Conservation (phyloP, 768 basidiomycete species). For the Galerina sulciceps region DNA sequence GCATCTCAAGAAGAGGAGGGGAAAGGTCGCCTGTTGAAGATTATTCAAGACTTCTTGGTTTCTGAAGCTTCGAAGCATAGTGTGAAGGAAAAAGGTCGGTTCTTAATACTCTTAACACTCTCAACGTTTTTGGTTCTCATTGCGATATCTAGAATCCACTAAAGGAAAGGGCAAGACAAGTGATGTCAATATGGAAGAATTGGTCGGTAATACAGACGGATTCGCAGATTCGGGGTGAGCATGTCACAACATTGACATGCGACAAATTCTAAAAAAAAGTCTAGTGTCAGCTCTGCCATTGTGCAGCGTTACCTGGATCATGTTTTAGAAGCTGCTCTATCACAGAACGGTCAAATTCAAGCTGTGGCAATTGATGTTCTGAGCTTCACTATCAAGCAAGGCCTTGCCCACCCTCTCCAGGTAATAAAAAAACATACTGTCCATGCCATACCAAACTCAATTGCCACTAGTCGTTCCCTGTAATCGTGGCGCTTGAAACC, state of each 20-base stretch:
- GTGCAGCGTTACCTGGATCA: conserved; percentile 89
- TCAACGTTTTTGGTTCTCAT: neutral
- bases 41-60: conserved; percentile 90
- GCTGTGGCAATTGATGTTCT: conserved; percentile 88
- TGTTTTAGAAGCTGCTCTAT: conserved; percentile 82
- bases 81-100: conserved; percentile 67
- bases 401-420: conserved; percentile 92
- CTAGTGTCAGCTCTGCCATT: conserved; percentile 90
- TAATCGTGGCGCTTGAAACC: conserved; percentile 93
- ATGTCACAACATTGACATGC: neutral
- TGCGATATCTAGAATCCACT: conserved; percentile 34
- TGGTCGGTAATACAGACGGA: conserved; percentile 93
- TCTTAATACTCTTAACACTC: neutral
- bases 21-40: conserved; percentile 75
- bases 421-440: conserved; percentile 38
- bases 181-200: conserved; percentile 86
- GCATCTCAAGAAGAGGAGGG: conserved; percentile 71
- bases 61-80: conserved; percentile 83
- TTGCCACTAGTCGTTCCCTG: conserved; percentile 75
- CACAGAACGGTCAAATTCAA: conserved; percentile 72
- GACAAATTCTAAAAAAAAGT: neutral
- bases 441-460: no score
- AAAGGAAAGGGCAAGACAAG: conserved; percentile 48
- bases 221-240: conserved; percentile 96
- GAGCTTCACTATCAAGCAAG: conserved; percentile 92